Evolutionary conservation across 176 grass and related monocot genomes (phyloP), one percentile per base, ranked within the genome.

Genomic region (Musa schizocarpa): DNA sequence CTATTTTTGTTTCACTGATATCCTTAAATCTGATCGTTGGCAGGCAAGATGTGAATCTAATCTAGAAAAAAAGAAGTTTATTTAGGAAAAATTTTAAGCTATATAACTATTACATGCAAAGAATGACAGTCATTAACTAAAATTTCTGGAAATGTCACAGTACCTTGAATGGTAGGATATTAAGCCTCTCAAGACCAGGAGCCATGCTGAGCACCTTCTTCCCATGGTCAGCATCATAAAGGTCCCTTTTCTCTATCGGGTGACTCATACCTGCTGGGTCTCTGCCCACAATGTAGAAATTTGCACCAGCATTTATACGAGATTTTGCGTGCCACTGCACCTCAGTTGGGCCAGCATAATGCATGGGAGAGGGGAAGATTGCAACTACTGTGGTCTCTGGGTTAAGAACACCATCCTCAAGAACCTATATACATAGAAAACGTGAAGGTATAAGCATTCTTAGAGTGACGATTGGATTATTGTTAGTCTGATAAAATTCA

Each of bases 271-370:
- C 94, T 78, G 94, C 94, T 80, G 94, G 94, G 52, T 98, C 94
- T 68, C 94, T 89, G 72, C 94, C 94, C 72, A 98, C 94, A 70
- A 98, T 98, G 67, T 98, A 98, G 84, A 98, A 98, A 81, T 98
- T 91, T 52, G 94, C 94, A 71, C 94, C 94, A 23, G 94, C 94
- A 87, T 98, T 98, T 51, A 93, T 89, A 29, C 94, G 94, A 68
- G 94, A 83, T 56, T 98, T 98, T 69, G 94, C 94, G 80, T 98
- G 94, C 94, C 94, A 98, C 63, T 98, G 94, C 67, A 98, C 94
- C 79, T 98, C 94, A 75, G 94, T 93, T 13, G 94, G 94, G 5
- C 94, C 94, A 55, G 94, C 94, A 78, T 98, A 98, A 81, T 98
- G 90, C 94, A 98, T 98, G 63, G 94, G 94, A 20, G 94, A 98